Evolutionary conservation across 2,329 filamentous ascomycete genomes (phyloP).

Genomic region (Ophiostoma angusticollis): DNA sequence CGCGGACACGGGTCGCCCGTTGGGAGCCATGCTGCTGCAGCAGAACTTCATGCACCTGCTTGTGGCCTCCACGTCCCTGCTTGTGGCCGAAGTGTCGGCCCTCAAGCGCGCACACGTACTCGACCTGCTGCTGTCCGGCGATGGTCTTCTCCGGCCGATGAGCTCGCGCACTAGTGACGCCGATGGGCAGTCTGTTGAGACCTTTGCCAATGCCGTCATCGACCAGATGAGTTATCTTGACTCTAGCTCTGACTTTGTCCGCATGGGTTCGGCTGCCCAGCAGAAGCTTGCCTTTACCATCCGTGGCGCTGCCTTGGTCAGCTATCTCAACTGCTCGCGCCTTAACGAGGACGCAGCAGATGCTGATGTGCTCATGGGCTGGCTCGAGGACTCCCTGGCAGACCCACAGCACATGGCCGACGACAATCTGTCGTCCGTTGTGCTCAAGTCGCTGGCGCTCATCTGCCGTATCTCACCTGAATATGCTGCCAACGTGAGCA

Average conservation of each 20-base stretch:
- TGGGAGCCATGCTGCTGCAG: constrained; percentile 85
- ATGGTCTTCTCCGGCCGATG: constrained; percentile 31
- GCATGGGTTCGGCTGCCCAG: constrained; percentile 73
- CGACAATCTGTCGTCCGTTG: constrained; percentile 59
- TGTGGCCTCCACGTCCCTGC: constrained; percentile 61
- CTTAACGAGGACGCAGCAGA: constrained; percentile 74
- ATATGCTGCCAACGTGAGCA: constrained; percentile 63
- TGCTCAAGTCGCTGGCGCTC: constrained; percentile 70
- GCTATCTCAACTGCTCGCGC: constrained; percentile 74
- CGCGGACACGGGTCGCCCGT: constrained; percentile 60
- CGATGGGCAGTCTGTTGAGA: constrained; percentile 44
- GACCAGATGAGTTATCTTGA: constrained; percentile 82
- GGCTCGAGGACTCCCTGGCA: constrained; percentile 72
- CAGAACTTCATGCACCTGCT: constrained; percentile 79
- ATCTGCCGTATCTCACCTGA: constrained; percentile 62
- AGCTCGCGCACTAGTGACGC: constrained; percentile 32
- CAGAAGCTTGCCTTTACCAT: constrained; percentile 76
- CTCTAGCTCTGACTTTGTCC: constrained; percentile 78
- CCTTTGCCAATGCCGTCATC: constrained; percentile 57
- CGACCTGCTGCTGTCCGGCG: constrained; percentile 55
- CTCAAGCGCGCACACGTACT: constrained; percentile 54
- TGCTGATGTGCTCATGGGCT: constrained; percentile 62
- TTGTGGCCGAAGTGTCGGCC: constrained; percentile 50
- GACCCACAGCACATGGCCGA: constrained; percentile 76
- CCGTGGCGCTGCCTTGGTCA: constrained; percentile 69